Evolutionary conservation across 306 rosid genomes (phyloP).

Genomic region (Malus sylvestris): DNA sequence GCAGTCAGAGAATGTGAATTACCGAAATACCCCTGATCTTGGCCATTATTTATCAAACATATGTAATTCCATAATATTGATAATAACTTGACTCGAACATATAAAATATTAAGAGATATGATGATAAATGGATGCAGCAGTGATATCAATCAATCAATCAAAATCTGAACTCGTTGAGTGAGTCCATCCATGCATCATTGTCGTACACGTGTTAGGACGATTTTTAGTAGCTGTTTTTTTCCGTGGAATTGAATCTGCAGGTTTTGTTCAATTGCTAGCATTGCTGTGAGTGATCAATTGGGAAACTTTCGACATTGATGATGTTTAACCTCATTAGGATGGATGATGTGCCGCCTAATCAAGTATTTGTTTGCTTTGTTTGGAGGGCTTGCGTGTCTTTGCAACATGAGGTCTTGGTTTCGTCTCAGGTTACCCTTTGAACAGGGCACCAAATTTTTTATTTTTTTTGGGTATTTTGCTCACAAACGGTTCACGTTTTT

Average conservation of each 20-base stretch:
- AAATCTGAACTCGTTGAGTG: not conserved
- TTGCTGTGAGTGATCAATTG: not conserved
- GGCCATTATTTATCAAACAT: constrained; percentile 6
- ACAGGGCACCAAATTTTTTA: not conserved
- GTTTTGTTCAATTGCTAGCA: not conserved
- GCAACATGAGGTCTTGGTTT: not conserved
- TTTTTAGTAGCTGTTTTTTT: not conserved
- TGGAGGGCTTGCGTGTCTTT: not conserved
- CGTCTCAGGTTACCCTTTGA: constrained; percentile 2
- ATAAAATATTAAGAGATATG: not conserved
- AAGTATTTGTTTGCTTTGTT: not conserved
- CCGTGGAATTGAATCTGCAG: not conserved
- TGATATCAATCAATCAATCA: constrained; percentile 10
- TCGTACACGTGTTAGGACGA: constrained; percentile 51
- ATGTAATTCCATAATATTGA: constrained; percentile 19
- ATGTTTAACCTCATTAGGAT: not conserved
- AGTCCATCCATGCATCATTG: constrained; percentile 4
- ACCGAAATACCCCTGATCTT: constrained; percentile 40
- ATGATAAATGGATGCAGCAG: not conserved
- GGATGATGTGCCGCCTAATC: constrained; percentile 1
- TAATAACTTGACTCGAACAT: not conserved
- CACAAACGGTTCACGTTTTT: not conserved
- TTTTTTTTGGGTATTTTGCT: not conserved
- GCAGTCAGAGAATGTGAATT: constrained; percentile 18
- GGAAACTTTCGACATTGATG: not conserved